Evolutionary conservation across 768 basidiomycete species (phyloP), one percentile per base, ranked within the genome.

Genomic region (Lyophyllum decastes): DNA sequence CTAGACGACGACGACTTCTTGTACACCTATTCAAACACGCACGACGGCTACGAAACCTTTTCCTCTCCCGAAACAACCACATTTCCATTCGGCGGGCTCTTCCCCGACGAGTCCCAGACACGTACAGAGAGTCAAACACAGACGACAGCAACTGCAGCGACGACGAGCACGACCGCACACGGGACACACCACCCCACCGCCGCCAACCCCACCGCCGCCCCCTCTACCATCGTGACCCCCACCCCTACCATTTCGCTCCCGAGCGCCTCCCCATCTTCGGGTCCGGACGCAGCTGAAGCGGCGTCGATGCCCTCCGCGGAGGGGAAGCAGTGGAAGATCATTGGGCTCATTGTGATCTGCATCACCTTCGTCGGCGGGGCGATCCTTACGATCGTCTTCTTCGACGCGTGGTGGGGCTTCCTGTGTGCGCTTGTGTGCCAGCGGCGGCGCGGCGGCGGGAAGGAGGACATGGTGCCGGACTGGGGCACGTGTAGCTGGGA

Each of bases 331-430:
- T 90, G 88, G 88, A 87, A 88, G 70, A 79, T 87, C 45, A 79
- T 90, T 52, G 89, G 89, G 19, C 82, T 90, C 56, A 78, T 81
- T 12, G 78, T 89, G 54, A 82, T 89, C 58, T 76, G 80, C n/a
- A 76, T 91, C 63, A 84, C 78, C 48, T 76, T 82, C 35, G 73
- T 90, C 51, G 85, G 78, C 25, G 76, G 74, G 2, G 71, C 81
- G 49, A 78, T 88, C 61, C 75, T 89, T 49, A 72, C 79, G 8
- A 73, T 84, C 54, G 79, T 86, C 26, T 90, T 87, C 72, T 90
- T 89, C 71, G 88, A 92, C 71, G 79, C 83, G 34, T 86, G 88
- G 80, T 85, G 81, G 80, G 77, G 81, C 24, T 85, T 89, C 68
- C 52, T 87, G 52, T 72, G 77, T 34, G 85, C 83, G 46, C 64